phyloP scores from a whole-genome alignment of 306 rosid genomes.

The Castanea sativa region DNA sequence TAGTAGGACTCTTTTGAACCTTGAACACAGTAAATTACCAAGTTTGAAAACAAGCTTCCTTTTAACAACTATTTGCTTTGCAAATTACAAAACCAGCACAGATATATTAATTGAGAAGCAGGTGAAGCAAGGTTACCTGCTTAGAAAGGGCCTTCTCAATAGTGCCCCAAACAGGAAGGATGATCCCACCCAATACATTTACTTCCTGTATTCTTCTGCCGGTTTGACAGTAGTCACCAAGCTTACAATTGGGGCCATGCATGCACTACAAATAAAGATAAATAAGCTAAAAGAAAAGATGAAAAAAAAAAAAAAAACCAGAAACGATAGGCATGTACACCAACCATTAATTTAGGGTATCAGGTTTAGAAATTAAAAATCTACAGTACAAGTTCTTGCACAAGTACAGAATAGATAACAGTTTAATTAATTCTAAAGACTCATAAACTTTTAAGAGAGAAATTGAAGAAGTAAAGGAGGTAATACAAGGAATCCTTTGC shows the following conservation, averaged over 20 bases:
- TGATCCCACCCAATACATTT: conserved; percentile 91
- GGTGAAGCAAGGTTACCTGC: conserved; percentile 57
- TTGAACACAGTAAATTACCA: background rate
- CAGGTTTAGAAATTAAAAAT: background rate
- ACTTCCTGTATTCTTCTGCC: conserved; percentile 99
- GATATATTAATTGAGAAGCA: background rate
- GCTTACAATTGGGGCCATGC: conserved; percentile 99
- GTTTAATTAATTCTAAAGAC: background rate
- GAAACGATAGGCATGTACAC: too few species aligned
- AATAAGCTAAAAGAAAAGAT: conserved; percentile 13
- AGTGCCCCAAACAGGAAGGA: conserved; percentile 97
- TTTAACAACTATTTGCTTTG: background rate
- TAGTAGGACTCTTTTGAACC: background rate
- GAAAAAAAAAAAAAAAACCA: conserved; percentile 1
- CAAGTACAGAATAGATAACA: background rate
- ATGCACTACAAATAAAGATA: conserved; percentile 70
- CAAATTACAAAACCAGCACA: background rate
- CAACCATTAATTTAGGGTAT: background rate
- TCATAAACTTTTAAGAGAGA: background rate
- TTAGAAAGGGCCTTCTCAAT: conserved; percentile 91
- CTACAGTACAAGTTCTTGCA: background rate
- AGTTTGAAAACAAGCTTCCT: background rate
- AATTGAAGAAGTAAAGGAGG: background rate
- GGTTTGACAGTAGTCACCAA: conserved; percentile 80
- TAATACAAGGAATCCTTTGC: background rate